phyloP scores from a whole-genome alignment of 139 green algal species.

The Coelastrella sp. region DNA sequence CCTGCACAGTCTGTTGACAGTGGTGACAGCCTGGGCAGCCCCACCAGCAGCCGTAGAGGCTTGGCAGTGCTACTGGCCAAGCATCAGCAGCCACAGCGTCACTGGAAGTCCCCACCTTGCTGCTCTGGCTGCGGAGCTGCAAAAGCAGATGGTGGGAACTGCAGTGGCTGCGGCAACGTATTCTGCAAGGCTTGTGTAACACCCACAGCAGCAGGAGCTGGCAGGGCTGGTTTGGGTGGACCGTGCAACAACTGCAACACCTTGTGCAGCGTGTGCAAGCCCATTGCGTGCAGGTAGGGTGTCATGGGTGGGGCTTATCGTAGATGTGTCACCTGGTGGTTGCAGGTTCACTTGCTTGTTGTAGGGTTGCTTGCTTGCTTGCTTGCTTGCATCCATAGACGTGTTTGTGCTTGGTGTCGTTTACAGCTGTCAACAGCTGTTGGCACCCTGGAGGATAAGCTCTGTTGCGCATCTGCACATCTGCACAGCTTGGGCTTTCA shows the following conservation, averaged over 20 bases:
- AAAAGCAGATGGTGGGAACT: constrained; percentile 12
- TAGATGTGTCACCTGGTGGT: background rate
- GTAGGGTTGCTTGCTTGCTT: too few relatives aligned
- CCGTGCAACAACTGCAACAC: constrained; percentile 36
- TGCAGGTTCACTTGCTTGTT: too few relatives aligned
- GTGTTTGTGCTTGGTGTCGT: too few relatives aligned
- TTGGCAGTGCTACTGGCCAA: background rate
- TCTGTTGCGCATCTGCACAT: too few relatives aligned
- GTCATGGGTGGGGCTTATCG: background rate
- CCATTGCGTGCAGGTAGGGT: constrained; percentile 30
- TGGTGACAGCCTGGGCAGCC: background rate
- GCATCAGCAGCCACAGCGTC: background rate
- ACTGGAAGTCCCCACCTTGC: background rate
- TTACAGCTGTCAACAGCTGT: too few relatives aligned
- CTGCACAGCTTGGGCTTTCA: too few relatives aligned
- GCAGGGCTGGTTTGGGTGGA: background rate
- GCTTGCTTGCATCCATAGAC: too few relatives aligned
- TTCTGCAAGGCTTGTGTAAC: constrained; percentile 12
- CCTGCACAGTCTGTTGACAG: background rate
- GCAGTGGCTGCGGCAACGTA: background rate
- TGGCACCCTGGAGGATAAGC: too few relatives aligned
- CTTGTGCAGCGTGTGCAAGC: constrained; percentile 43
- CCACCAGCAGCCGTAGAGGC: background rate
- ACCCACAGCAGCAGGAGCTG: constrained; percentile 4
- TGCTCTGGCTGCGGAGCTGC: constrained; percentile 15